These are phyloP conservation scores for Citrus trifoliata DNA, from an alignment of 345 rosid genomes.

Conservation along the genomic window DNA sequence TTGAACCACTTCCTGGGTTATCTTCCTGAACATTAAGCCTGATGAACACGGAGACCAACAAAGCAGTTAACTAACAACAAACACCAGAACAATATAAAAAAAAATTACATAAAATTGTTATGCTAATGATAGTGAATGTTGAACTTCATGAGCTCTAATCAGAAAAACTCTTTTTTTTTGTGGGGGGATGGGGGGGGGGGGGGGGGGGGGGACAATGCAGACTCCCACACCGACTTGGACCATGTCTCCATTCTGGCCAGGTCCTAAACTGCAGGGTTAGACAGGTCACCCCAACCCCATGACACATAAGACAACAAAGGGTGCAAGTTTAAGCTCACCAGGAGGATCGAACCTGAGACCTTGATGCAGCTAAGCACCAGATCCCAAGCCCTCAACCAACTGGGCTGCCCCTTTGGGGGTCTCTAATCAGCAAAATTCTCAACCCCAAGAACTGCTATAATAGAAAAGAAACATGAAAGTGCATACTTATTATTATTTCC, in stretches of 20 bases:
- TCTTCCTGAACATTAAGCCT: constrained; percentile 66
- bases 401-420: background rate
- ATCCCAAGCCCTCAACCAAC: no score
- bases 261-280: no score
- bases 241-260: no score
- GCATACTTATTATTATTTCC: constrained; percentile 72
- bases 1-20: constrained; percentile 48
- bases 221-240: no score
- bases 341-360: no score
- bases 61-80: constrained; percentile 13
- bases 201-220: no score
- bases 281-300: no score
- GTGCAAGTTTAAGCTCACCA: no score
- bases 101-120: background rate
- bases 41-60: constrained; percentile 20
- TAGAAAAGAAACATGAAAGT: constrained; percentile 12
- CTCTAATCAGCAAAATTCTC: background rate
- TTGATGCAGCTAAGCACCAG: no score
- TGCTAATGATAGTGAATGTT: background rate
- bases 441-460: constrained; percentile 2
- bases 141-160: background rate
- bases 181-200: background rate
- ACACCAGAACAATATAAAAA: background rate
- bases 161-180: background rate
- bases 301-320: no score